These are phyloP conservation scores for Saprolegnia parasitica DNA, from an alignment of 352 stramenopile genomes.

Conservation along the genomic window DNA sequence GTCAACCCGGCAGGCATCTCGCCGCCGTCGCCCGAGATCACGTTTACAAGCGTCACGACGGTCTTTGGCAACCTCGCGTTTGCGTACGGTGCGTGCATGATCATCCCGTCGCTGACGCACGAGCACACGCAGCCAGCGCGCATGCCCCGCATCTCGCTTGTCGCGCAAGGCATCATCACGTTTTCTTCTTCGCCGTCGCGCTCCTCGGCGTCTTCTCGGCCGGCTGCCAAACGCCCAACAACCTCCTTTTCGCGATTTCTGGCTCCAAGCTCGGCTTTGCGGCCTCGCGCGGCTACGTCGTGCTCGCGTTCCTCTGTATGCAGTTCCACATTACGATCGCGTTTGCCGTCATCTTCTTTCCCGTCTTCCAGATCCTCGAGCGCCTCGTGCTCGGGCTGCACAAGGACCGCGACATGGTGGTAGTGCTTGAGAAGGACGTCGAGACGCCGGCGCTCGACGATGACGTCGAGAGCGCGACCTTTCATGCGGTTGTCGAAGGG, in stretches of 20 bases:
- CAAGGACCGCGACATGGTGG: slow-evolving; percentile 29
- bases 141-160: slow-evolving; percentile 29
- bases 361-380: slow-evolving; percentile 56
- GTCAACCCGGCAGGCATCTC: background rate
- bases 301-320: slow-evolving; percentile 54
- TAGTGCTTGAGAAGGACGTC: background rate
- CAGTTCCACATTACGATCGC: slow-evolving; percentile 51
- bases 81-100: slow-evolving; percentile 30
- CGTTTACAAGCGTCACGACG: slow-evolving; percentile 13
- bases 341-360: slow-evolving; percentile 59
- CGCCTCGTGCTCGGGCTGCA: slow-evolving; percentile 56
- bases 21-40: slow-evolving; percentile 12
- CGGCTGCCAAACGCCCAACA: slow-evolving; percentile 30
- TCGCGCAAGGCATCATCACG: slow-evolving; percentile 27
- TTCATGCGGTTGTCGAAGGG: background rate
- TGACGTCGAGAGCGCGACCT: background rate
- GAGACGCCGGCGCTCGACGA: slow-evolving; percentile 1
- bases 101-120: slow-evolving; percentile 30
- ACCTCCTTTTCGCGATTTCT: slow-evolving; percentile 74
- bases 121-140: slow-evolving; percentile 28
- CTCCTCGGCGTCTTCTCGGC: slow-evolving; percentile 45
- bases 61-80: slow-evolving; percentile 31
- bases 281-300: slow-evolving; percentile 38
- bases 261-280: slow-evolving; percentile 44
- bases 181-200: slow-evolving; percentile 37